Evolutionary conservation across 192 early-diverging fungal genomes (phyloP), one percentile per base, ranked within the genome.

Genomic region (Glomus cerebriforme): DNA sequence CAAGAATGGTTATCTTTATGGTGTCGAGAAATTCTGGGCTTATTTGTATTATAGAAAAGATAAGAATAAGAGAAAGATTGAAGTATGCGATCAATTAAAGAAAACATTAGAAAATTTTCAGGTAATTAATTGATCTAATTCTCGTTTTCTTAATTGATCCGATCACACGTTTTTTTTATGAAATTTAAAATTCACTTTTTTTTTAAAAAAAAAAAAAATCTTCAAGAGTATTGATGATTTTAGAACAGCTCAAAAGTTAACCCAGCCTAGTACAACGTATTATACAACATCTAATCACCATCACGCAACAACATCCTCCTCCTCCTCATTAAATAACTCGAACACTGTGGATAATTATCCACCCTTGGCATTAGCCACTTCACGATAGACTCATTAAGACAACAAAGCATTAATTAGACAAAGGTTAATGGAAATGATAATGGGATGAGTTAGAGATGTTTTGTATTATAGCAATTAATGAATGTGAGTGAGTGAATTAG

Each of bases 11-110:
- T 86, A 92, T 81, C 85, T 95, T 79, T 96, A 97, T 78, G 97
- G 97, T 10, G 84, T 97, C 68, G 96, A 97, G 79, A 97, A 99
- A 83, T 95, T 99, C 83, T 99, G 96, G 96, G 96, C 96, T 7
- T 97, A 95, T 80, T 84, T 97, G 75, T 90, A 88, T 82, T 97
- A 95, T 84, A 92, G 95, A 79, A 95, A 96, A 87, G 92, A 94
- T 82, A 94, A 93, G 82, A 84, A 84, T 39, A 90, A 90, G 67
- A 87, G 85, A 78, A 89, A 91, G 67, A 69, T 92, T 58, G 84
- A 84, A 71, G 83, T 92, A 6, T 86, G 87, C 62, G 79, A 85
- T 1, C 87, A 87, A 19, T 78, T 95, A 78, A 86, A 86, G 73
- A 74, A 81, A 72, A 74, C 86, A n/a, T 75, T 94, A 72, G 86